phyloP scores from a whole-genome alignment of 139 green algal species.

The Closterium sp. region DNA sequence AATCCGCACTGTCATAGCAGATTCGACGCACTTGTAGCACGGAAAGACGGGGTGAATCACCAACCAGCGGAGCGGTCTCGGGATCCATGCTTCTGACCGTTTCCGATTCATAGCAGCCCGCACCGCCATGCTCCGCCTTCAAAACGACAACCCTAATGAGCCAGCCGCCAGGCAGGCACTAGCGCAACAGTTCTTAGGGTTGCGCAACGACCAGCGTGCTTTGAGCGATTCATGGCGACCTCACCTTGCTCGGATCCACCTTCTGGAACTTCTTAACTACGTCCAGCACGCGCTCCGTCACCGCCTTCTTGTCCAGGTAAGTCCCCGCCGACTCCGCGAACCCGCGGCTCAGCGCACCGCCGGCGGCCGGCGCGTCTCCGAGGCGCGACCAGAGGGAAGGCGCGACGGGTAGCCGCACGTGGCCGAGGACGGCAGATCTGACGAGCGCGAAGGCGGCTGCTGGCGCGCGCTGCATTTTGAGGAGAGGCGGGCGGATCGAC shows the following conservation, averaged over 20 bases:
- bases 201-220: not conserved
- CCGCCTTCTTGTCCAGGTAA: conserved; percentile 89
- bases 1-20: no score
- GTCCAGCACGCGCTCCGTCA: conserved; percentile 86
- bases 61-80: not conserved
- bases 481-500: not conserved
- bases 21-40: not conserved
- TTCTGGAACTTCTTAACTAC: conserved; percentile 99
- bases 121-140: not conserved
- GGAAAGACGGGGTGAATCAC: not conserved
- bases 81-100: not conserved
- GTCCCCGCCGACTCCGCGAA: conserved; percentile 48
- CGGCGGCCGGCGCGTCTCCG: not conserved
- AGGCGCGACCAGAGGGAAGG: not conserved
- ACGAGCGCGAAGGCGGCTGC: not conserved
- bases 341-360: not conserved
- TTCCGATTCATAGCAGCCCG: not conserved
- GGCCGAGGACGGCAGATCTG: conserved; percentile 7
- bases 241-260: conserved; percentile 89
- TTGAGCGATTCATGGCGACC: not conserved
- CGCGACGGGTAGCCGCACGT: conserved; percentile 6
- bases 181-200: not conserved
- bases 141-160: not conserved
- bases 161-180: not conserved
- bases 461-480: not conserved